Conservation (phyloP, 352 stramenopile species). For the Globisporangium middletonii region DNA sequence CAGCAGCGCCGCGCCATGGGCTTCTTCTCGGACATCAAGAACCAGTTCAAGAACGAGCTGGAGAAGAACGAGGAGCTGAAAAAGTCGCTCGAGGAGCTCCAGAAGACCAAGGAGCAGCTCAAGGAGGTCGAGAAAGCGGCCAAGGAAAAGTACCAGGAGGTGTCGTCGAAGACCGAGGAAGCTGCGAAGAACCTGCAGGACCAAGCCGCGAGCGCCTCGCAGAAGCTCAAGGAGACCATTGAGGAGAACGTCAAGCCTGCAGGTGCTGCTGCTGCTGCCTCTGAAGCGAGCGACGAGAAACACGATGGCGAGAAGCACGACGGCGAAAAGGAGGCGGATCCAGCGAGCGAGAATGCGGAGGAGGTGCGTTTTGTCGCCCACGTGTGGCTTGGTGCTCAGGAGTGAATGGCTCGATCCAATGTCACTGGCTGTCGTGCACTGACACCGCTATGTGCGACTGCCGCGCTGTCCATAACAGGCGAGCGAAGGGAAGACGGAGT, state of each 20-base stretch:
- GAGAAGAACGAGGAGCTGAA: slow-evolving; percentile 81
- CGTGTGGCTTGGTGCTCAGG: too few relatives aligned
- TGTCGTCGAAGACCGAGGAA: slow-evolving; percentile 49
- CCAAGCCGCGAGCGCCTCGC: slow-evolving; percentile 44
- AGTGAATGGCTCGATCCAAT: too few relatives aligned
- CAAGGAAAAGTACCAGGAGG: slow-evolving; percentile 59
- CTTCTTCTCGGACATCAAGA: slow-evolving; percentile 76
- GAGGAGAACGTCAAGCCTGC: slow-evolving; percentile 25
- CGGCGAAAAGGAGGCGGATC: background rate
- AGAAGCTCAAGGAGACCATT: slow-evolving; percentile 62
- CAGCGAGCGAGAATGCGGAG: background rate
- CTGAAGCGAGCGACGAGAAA: slow-evolving; percentile 11
- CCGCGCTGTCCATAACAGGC: slow-evolving; percentile 8
- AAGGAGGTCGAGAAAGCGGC: slow-evolving; percentile 57
- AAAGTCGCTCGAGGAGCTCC: slow-evolving; percentile 69
- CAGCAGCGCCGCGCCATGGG: slow-evolving; percentile 49
- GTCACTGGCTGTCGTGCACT: slow-evolving; percentile 3
- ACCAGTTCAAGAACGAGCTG: slow-evolving; percentile 74
- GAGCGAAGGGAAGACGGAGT: slow-evolving; percentile 22
- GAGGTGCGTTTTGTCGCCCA: background rate
- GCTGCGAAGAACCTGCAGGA: slow-evolving; percentile 53
- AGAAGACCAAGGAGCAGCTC: slow-evolving; percentile 67
- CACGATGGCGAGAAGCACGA: slow-evolving; percentile 16
- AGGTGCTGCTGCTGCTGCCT: slow-evolving; percentile 2
- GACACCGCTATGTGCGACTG: slow-evolving; percentile 1